Conservation (phyloP, 2,329 filamentous ascomycete genomes). For the Aspergillus quadrilineatus region DNA sequence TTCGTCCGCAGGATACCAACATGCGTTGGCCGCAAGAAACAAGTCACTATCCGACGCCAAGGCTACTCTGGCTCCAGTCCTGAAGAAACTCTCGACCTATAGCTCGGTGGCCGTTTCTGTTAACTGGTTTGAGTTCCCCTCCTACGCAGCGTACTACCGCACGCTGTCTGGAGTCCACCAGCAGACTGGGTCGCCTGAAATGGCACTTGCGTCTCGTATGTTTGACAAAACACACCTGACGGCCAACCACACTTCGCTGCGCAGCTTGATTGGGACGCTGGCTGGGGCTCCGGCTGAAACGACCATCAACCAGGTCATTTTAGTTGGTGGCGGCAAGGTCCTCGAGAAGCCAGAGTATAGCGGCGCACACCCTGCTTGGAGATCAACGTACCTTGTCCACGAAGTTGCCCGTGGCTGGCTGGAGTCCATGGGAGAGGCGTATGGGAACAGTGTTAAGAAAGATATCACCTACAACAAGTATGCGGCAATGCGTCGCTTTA, state of each 20-base stretch:
- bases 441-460: conserved; percentile 20
- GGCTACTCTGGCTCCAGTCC: conserved; percentile 4
- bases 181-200: conserved; percentile 20
- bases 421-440: conserved; percentile 10
- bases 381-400: conserved; percentile 40
- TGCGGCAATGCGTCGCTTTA: conserved; percentile 30
- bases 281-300: conserved; percentile 17
- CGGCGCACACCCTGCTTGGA: conserved; percentile 54
- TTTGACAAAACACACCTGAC: conserved; percentile 20
- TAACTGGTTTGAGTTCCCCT: conserved; percentile 27
- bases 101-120: conserved; percentile 11
- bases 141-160: conserved; percentile 29
- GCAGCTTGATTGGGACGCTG: conserved; percentile 11
- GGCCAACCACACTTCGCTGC: background rate
- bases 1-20: conserved; percentile 17
- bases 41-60: conserved; percentile 12
- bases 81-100: conserved; percentile 8
- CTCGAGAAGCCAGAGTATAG: conserved; percentile 40
- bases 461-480: conserved; percentile 35
- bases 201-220: conserved; percentile 26
- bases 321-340: conserved; percentile 29
- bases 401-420: conserved; percentile 26
- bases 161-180: conserved; percentile 27
- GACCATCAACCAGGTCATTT: conserved; percentile 19
- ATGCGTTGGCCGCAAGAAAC: conserved; percentile 17